Percentiles rank a stretch among this genome's conserved stretches.
Conservation (phyloP, 257 asterid species). For the Avicennia marina region DNA sequence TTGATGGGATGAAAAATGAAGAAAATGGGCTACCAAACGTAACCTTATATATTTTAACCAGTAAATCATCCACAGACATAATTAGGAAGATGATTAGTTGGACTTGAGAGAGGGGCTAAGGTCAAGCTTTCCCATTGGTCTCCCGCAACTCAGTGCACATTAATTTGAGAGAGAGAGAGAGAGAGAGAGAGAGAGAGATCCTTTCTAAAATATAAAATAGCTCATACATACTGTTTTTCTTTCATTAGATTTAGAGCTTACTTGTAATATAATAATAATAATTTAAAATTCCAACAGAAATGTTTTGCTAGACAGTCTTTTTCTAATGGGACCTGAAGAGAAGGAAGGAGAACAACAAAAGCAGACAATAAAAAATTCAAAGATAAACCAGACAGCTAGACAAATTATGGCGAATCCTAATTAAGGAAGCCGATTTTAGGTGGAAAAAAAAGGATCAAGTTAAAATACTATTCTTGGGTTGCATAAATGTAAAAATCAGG, state of each 20-base stretch:
- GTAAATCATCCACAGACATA: no score
- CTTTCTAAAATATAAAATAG: neutral
- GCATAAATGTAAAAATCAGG: conserved; percentile 11
- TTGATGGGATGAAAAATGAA: no score
- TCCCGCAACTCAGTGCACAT: no score
- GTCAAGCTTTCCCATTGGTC: no score
- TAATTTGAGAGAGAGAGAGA: no score
- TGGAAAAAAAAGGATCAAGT: neutral
- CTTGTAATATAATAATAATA: neutral
- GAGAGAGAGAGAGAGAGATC: no score
- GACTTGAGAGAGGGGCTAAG: no score
- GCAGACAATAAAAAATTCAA: conserved; percentile 1
- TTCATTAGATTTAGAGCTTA: neutral
- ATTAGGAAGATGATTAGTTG: no score
- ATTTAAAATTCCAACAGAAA: neutral
- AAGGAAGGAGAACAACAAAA: neutral
- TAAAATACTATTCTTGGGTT: neutral
- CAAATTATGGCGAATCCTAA: neutral
- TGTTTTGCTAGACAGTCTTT: no score
- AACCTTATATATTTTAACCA: no score
- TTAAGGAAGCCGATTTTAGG: conserved; percentile 4
- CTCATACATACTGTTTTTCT: neutral
- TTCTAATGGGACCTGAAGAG: neutral
- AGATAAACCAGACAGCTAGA: neutral
- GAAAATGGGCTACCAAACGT: no score